Base-by-base conservation (phyloP, 371 early-diverging fungal genomes). In the Actinomucor elegans region DNA sequence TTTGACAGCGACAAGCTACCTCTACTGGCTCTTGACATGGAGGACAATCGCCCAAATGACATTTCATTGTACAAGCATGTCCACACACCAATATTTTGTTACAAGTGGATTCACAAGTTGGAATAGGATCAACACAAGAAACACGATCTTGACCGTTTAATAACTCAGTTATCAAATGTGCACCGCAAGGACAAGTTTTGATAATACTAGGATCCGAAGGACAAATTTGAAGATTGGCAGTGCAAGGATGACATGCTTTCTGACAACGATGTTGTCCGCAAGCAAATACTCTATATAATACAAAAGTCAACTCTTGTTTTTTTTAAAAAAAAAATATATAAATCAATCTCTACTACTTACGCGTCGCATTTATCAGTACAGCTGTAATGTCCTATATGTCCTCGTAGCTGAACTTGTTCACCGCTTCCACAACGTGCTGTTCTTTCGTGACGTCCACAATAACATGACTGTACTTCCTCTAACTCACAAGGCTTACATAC, bases 181-280 rank as follows among this genome's bases (percentile, higher is more conserved):
- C 57, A 10, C 92, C 92, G 61, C 97, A 97, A n/a, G 94, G 96
- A 58, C 97, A 97, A 0, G 81, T 79, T 26, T 46, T 71, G 2
- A 88, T 70, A 1, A 60, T 31, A 1, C 52, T 48, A 0, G 94
- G 94, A 64, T 88, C 88, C 33, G 77, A 74, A 4, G 91, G 89
- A 55, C 97, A 97, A 12, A 62, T 44, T 20, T 61, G 77, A 18
- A 75, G 66, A 29, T 79, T 79, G 0, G 67, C 59, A 28, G 59
- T 65, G 8, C 69, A 66, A 0, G 81, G 77, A 67, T 95, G 97
- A 56, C 97, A 97, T 4, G 53, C 17, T 42, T 83, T 78, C 17
- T 78, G 62, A 55, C 97, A 97, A 4, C 28, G 47, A 66, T 97
- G 97, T n/a, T 71, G 50, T 2, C 89, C 90, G 57, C 97, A 97